Evolutionary conservation across 1,139 yeast species (phyloP).

Genomic region (Kodamaea derodonti): DNA sequence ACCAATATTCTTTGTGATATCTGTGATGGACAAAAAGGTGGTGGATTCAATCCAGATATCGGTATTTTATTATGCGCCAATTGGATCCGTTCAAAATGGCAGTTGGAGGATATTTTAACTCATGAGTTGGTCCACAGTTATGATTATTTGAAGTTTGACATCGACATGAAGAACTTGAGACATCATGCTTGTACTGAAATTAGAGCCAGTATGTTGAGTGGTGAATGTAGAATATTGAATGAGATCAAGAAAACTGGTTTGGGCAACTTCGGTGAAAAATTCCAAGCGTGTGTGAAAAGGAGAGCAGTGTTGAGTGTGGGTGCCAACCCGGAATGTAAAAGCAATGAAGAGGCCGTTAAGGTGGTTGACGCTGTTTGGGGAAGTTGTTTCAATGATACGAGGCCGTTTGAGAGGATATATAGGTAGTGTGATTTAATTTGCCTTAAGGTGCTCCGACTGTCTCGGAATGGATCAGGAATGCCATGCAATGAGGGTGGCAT

Average conservation of each 20-base stretch:
- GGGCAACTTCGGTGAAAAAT: conserved; percentile 69
- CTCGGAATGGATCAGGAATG: too few species aligned
- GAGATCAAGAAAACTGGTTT: conserved; percentile 70
- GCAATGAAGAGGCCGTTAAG: conserved; percentile 67
- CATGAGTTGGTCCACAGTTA: conserved; percentile 94
- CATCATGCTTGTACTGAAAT: conserved; percentile 98
- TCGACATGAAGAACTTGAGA: conserved; percentile 75
- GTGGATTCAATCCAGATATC: conserved; percentile 88
- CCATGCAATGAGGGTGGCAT: too few species aligned
- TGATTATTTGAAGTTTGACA: conserved; percentile 83
- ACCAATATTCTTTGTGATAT: conserved; percentile 70
- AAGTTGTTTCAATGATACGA: conserved; percentile 88
- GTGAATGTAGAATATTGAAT: conserved; percentile 90
- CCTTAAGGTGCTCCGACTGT: too few species aligned
- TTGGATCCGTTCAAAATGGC: conserved; percentile 72
- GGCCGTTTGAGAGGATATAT: conserved; percentile 93
- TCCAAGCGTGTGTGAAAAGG: conserved; percentile 85
- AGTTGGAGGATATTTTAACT: conserved; percentile 83
- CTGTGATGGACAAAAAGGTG: conserved; percentile 85
- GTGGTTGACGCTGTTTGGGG: conserved; percentile 88
- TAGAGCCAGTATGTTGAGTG: conserved; percentile 87
- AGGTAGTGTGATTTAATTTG: conserved; percentile 37
- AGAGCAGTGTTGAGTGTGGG: conserved; percentile 81
- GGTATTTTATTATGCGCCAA: conserved; percentile 90
- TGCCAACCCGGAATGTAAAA: conserved; percentile 80